phyloP scores from a whole-genome alignment of 768 basidiomycete genomes.

The Suillus decipiens region DNA sequence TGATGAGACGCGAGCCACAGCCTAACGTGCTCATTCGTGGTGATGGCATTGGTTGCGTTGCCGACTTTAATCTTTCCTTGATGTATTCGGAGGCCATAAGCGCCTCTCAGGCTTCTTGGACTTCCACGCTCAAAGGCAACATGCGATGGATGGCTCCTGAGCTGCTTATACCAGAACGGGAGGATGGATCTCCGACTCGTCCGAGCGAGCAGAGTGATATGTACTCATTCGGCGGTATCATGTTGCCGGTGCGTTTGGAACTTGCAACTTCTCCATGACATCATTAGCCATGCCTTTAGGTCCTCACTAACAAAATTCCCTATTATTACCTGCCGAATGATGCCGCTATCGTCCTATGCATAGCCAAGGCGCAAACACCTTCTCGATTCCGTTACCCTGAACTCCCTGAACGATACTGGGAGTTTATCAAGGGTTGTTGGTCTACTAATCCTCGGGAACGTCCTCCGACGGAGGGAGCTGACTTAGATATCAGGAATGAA shows the following conservation, averaged over 20 bases:
- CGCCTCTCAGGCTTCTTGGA: conserved; percentile 11
- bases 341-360: background rate
- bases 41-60: conserved; percentile 33
- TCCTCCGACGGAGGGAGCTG: background rate
- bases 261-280: conserved; percentile 24
- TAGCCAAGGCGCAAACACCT: background rate
- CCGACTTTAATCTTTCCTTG: conserved; percentile 42
- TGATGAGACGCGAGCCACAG: conserved; percentile 19
- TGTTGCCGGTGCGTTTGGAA: conserved; percentile 24
- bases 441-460: background rate
- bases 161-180: conserved; percentile 25
- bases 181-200: background rate
- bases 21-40: conserved; percentile 37
- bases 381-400: background rate
- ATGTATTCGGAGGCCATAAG: conserved; percentile 35
- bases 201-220: conserved; percentile 39
- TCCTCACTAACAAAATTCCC: background rate
- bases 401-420: background rate
- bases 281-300: background rate
- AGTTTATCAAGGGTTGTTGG: background rate
- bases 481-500: background rate
- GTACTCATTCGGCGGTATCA: conserved; percentile 41
- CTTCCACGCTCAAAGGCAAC: conserved; percentile 26
- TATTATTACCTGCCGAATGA: background rate
- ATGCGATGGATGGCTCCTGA: conserved; percentile 46